These are phyloP conservation scores for Scutellaria barbata DNA, from an alignment of 257 asterid species.

Conservation along the genomic window DNA sequence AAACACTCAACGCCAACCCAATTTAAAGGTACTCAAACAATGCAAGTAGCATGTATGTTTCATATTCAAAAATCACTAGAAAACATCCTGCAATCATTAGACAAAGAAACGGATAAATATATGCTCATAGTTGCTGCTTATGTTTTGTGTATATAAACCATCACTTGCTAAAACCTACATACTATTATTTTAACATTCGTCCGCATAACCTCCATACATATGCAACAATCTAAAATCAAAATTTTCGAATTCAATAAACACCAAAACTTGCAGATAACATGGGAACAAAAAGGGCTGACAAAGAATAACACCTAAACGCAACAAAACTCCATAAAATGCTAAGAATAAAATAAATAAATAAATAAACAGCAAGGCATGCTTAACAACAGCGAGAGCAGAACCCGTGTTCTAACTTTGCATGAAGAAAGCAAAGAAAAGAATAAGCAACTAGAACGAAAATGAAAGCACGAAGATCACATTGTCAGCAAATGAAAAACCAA, in stretches of 20 bases:
- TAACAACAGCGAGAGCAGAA: constrained; percentile 25
- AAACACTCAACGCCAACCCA: not conserved
- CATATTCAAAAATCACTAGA: not conserved
- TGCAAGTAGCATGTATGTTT: not conserved
- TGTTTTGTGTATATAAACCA: not conserved
- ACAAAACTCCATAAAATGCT: constrained; percentile 15
- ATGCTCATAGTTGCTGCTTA: not conserved
- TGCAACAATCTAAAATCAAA: constrained; percentile 24
- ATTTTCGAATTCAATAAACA: constrained; percentile 9
- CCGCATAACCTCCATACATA: constrained; percentile 7
- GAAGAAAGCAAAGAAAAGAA: constrained; percentile 4
- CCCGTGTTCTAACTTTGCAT: not conserved
- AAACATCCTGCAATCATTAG: constrained; percentile 2
- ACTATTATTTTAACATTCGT: constrained; percentile 10
- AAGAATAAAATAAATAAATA: not conserved
- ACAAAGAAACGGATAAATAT: constrained; percentile 6
- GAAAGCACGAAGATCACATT: constrained; percentile 16
- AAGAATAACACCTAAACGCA: constrained; percentile 11
- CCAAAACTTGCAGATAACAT: constrained; percentile 19
- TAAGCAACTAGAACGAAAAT: constrained; percentile 9
- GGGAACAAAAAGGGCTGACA: constrained; percentile 9
- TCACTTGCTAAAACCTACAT: not conserved
- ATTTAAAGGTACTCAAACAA: constrained; percentile 2
- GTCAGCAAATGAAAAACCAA: constrained; percentile 6
- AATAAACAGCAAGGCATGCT: not conserved